phyloP scores from a whole-genome alignment of 2,329 filamentous ascomycete species.

The Helminthosporium solani region DNA sequence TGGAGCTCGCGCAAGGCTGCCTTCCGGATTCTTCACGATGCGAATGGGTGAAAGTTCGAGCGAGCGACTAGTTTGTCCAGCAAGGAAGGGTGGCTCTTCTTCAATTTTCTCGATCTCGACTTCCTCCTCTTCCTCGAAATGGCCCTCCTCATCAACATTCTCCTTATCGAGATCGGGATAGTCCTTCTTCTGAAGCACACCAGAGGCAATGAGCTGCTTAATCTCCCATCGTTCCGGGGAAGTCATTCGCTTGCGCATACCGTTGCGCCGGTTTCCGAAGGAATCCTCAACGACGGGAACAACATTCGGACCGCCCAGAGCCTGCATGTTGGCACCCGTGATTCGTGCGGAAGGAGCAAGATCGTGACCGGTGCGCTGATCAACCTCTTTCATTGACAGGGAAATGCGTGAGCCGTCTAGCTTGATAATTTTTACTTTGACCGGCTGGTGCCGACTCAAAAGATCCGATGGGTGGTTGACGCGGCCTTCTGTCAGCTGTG shows the following conservation, averaged over 20 bases:
- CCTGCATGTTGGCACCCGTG: slow-evolving; percentile 86
- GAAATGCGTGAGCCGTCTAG: slow-evolving; percentile 81
- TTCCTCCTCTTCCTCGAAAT: slow-evolving; percentile 91
- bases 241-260: slow-evolving; percentile 86
- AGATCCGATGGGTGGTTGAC: slow-evolving; percentile 92
- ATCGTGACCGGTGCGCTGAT: slow-evolving; percentile 84
- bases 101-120: slow-evolving; percentile 96
- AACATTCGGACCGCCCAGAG: slow-evolving; percentile 64
- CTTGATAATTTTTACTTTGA: slow-evolving; percentile 91
- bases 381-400: slow-evolving; percentile 95
- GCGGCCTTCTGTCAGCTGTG: slow-evolving; percentile 79
- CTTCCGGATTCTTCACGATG: slow-evolving; percentile 95
- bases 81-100: slow-evolving; percentile 93
- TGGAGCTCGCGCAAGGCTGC: slow-evolving; percentile 94
- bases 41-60: slow-evolving; percentile 92
- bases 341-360: slow-evolving; percentile 75
- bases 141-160: slow-evolving; percentile 79
- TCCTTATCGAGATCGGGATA: slow-evolving; percentile 95
- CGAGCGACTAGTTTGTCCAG: slow-evolving; percentile 94
- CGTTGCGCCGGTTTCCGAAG: slow-evolving; percentile 46
- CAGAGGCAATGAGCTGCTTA: slow-evolving; percentile 90
- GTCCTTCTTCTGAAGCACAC: slow-evolving; percentile 86
- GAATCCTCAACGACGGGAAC: slow-evolving; percentile 66
- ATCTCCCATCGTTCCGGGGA: slow-evolving; percentile 98
- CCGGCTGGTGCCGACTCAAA: slow-evolving; percentile 73